Conservation (phyloP, 1,284 basidiomycete species). For the Lentinus polychrous region DNA sequence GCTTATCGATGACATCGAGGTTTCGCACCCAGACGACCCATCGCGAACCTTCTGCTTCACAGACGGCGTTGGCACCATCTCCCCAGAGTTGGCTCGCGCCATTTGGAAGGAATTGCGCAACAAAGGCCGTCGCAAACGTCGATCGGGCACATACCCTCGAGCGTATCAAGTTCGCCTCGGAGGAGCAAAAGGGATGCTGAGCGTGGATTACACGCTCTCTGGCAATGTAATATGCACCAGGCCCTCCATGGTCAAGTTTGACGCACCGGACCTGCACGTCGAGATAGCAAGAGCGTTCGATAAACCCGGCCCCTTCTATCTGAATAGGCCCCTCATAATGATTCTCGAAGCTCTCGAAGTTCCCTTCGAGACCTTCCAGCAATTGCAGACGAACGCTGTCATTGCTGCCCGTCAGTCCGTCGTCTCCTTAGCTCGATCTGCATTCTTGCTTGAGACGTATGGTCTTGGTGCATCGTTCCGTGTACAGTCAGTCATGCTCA, state of each 20-base stretch:
- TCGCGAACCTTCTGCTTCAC: conserved; percentile 42
- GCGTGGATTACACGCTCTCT: conserved; percentile 49
- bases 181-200: conserved; percentile 66
- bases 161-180: conserved; percentile 55
- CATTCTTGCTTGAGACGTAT: conserved; percentile 37
- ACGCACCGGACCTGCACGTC: conserved; percentile 43
- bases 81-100: conserved; percentile 43
- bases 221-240: conserved; percentile 55
- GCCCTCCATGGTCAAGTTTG: conserved; percentile 72
- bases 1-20: conserved; percentile 37
- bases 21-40: neutral
- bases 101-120: conserved; percentile 41
- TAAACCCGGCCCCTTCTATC: conserved; percentile 46
- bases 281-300: conserved; percentile 64
- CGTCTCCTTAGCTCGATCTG: conserved; percentile 36
- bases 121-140: conserved; percentile 30
- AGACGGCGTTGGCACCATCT: conserved; percentile 67
- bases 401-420: conserved; percentile 35
- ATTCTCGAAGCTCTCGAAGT: conserved; percentile 54
- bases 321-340: conserved; percentile 69
- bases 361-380: conserved; percentile 43
- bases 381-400: conserved; percentile 49
- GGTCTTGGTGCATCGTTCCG: conserved; percentile 37
- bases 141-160: conserved; percentile 32
- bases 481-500: conserved; percentile 31